phyloP scores from a whole-genome alignment of 371 early-diverging fungal species.

The Lichtheimia ramosa region DNA sequence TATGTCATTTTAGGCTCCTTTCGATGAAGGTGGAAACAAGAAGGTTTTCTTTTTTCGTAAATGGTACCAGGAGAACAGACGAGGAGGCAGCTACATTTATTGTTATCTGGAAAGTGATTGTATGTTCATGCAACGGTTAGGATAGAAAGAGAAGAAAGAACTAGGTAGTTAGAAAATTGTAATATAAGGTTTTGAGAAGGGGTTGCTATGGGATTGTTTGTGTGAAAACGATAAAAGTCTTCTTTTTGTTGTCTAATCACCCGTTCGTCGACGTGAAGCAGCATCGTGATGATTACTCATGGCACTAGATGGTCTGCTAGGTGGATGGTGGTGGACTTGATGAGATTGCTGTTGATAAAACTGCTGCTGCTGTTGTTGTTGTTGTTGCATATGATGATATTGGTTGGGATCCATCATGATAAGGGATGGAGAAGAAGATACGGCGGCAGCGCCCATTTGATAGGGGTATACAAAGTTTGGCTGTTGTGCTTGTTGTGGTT shows the following conservation, averaged over 20 bases:
- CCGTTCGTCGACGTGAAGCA: slow-evolving; percentile 4
- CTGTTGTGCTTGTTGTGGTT: slow-evolving; percentile 10
- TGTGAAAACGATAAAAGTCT: no score
- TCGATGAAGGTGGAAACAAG: no score
- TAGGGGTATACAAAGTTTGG: slow-evolving; percentile 16
- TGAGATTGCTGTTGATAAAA: no score
- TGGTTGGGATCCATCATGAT: slow-evolving; percentile 2
- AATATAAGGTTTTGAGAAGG: no score
- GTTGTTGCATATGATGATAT: no score
- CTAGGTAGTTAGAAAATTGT: background rate
- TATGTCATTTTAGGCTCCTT: no score
- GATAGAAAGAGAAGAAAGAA: slow-evolving; percentile 4
- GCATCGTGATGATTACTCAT: slow-evolving; percentile 2
- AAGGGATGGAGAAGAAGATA: slow-evolving; percentile 9
- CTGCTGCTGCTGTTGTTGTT: no score
- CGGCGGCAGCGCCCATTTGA: background rate
- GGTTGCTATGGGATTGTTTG: no score
- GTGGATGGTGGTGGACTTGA: background rate
- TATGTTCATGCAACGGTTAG: slow-evolving; percentile 2
- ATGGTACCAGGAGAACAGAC: no score
- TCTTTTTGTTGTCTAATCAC: background rate
- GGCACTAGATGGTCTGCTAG: slow-evolving; percentile 8
- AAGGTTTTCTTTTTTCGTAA: no score
- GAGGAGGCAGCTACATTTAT: no score
- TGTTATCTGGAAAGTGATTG: background rate